Evolutionary conservation across 352 stramenopile species (phyloP).

Genomic region (Phytopythium delawarense): DNA sequence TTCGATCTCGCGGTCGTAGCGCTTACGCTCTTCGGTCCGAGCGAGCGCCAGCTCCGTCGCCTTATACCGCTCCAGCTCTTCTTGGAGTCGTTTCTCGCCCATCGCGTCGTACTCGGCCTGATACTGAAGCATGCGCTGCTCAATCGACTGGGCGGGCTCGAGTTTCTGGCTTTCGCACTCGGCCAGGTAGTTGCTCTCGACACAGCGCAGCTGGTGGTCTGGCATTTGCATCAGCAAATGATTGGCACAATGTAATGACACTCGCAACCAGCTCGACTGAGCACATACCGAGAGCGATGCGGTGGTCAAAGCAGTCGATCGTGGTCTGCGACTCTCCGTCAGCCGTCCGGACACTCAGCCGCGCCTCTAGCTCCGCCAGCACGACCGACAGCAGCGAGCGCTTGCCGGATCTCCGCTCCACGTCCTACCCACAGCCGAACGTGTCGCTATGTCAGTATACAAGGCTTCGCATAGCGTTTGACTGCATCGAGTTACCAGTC

Average conservation of each 20-base stretch:
- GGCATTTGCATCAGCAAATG: background rate
- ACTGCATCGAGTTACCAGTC: background rate
- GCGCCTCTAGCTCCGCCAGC: conserved; percentile 34
- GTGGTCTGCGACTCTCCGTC: conserved; percentile 48
- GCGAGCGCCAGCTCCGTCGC: conserved; percentile 46
- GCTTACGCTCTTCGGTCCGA: conserved; percentile 56
- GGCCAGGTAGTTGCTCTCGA: conserved; percentile 56
- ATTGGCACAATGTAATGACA: background rate
- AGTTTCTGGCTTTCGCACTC: conserved; percentile 36
- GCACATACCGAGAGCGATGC: conserved; percentile 38
- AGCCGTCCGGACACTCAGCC: conserved; percentile 32
- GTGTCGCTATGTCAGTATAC: background rate
- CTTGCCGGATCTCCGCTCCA: conserved; percentile 12
- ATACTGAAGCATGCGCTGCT: conserved; percentile 65
- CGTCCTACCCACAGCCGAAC: conserved; percentile 11
- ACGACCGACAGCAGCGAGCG: conserved; percentile 22
- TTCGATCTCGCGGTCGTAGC: conserved; percentile 47
- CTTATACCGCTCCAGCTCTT: conserved; percentile 57
- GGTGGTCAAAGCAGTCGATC: conserved; percentile 65
- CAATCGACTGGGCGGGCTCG: conserved; percentile 31
- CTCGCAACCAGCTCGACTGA: background rate
- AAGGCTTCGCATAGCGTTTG: background rate
- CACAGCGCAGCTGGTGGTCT: conserved; percentile 63
- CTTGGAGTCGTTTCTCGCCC: conserved; percentile 42
- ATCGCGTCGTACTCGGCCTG: conserved; percentile 62